Evolutionary conservation across 805 yeast species (phyloP).

Genomic region (Pichia phayaonensis): DNA sequence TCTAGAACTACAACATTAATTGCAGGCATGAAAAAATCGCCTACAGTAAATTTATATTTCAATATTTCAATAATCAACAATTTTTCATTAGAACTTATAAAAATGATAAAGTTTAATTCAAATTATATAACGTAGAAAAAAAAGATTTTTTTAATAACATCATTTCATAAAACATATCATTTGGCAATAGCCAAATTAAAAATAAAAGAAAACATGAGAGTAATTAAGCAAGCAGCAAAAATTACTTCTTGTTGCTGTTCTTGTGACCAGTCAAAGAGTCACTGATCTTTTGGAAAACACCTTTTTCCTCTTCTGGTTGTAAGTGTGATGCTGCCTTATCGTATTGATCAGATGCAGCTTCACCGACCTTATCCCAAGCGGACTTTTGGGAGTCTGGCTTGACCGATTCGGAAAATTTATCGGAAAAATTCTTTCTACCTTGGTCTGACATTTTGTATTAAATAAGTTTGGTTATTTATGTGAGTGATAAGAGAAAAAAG

Average conservation of each 20-base stretch:
- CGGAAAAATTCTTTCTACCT: conserved; percentile 71
- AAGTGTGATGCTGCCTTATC: conserved; percentile 55
- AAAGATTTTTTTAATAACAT: background rate
- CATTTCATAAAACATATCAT: background rate
- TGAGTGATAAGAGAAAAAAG: background rate
- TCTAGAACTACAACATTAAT: too few relatives aligned
- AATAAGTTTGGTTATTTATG: background rate
- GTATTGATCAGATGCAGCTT: conserved; percentile 53
- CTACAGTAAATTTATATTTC: too few relatives aligned
- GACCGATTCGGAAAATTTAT: conserved; percentile 57
- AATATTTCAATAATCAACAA: too few relatives aligned
- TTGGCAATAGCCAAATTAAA: background rate
- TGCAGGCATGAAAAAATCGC: too few relatives aligned
- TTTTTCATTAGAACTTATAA: too few relatives aligned
- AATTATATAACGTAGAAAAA: too few relatives aligned
- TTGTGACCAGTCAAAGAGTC: conserved; percentile 59
- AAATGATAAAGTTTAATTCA: background rate
- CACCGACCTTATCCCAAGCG: conserved; percentile 60
- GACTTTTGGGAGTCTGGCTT: conserved; percentile 70
- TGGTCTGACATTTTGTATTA: conserved; percentile 25
- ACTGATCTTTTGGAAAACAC: conserved; percentile 57
- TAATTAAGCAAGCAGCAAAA: background rate
- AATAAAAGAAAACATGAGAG: background rate
- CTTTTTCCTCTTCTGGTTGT: conserved; percentile 63
- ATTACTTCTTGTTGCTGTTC: background rate